Evolutionary conservation across 1,284 basidiomycete genomes (phyloP).

Genomic region (Ustilago vetiveriae): DNA sequence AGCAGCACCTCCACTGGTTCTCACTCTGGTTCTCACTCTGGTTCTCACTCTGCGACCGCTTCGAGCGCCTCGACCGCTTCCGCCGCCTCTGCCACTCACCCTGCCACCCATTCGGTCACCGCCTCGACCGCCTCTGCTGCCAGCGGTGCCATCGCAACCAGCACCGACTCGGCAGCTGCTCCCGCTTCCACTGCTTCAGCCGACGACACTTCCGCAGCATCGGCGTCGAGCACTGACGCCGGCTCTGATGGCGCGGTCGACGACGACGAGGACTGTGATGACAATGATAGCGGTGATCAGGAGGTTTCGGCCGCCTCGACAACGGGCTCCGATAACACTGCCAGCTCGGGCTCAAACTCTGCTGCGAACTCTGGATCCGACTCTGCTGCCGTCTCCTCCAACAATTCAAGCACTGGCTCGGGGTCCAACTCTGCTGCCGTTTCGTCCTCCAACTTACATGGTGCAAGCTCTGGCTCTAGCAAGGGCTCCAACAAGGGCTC

Average conservation of each 20-base stretch:
- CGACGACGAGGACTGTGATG: constrained; percentile 17
- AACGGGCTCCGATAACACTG: constrained; percentile 9
- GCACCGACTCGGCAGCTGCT: constrained; percentile 5
- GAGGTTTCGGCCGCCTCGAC: constrained; percentile 8
- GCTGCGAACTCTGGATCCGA: constrained; percentile 11
- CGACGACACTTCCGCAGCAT: constrained; percentile 9
- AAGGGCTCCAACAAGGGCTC: constrained; percentile 5
- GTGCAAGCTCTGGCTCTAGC: constrained; percentile 10
- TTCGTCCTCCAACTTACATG: constrained; percentile 3
- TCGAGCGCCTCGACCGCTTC: constrained; percentile 3
- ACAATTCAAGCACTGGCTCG: constrained; percentile 7
- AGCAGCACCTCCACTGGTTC: neutral
- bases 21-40: neutral
- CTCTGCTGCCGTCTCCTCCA: constrained; percentile 10
- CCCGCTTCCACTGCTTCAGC: constrained; percentile 5
- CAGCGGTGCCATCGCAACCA: constrained; percentile 8
- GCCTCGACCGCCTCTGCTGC: constrained; percentile 1
- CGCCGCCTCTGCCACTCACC: constrained; percentile 9
- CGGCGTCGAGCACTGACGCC: constrained; percentile 9
- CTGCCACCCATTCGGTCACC: neutral
- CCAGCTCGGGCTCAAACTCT: constrained; percentile 13
- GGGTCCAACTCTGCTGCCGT: constrained; percentile 3
- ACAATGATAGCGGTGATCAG: constrained; percentile 9
- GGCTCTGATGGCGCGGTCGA: constrained; percentile 3
- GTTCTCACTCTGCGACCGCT: neutral